Base-by-base conservation (phyloP, 345 rosid genomes). In the Ceriops tagal region DNA sequence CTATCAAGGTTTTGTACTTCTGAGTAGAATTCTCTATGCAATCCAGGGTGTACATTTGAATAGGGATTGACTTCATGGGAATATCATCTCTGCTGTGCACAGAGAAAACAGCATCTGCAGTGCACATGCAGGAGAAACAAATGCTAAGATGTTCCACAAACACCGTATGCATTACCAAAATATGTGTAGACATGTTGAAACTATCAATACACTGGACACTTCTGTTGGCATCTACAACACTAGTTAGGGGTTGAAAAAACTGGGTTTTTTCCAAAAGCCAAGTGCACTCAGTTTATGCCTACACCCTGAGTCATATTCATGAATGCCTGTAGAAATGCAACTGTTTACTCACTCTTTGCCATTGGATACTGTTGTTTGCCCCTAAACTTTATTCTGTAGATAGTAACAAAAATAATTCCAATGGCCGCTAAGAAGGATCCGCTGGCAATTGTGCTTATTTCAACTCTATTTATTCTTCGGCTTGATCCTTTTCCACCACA, bases 141-240 rank as follows among this genome's bases (percentile, higher is more conserved):
- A 32, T 32, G 35, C 35, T 32, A 32, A 32, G 35, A 32, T 32
- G 5, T 32, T 32, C 7, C 35, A 6, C 35, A 32, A 32, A 32
- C 35, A 5, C 35, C 1, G 7, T 32, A 32, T 32, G 35, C 35
- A 32, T 32, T 32, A 6, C 35, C 6, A 88, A 84, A 20, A 84
- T 88, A 72, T 86, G 90, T 64, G 8, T 86, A 87, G 62, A 86
- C 93, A 56, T 81, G 78, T 71, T 88, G 90, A 19, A 81, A 69
- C 30, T 87, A 88, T 62, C 75, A 84, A 73, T 90, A 90, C 30
- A 88, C 80, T 70, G 86, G 87, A 61, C 87, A 88, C 52, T 31
- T 31, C 32, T 31, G 32, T 31, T 31, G 19, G 35, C 15, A 31
- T 31, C 5, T 31, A 31, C 32, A 31, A 31, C 32, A 31, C 32